Percentiles rank a stretch among this genome's conserved stretches.
phyloP scores from a whole-genome alignment of 805 yeast species.

The Saturnispora besseyi region DNA sequence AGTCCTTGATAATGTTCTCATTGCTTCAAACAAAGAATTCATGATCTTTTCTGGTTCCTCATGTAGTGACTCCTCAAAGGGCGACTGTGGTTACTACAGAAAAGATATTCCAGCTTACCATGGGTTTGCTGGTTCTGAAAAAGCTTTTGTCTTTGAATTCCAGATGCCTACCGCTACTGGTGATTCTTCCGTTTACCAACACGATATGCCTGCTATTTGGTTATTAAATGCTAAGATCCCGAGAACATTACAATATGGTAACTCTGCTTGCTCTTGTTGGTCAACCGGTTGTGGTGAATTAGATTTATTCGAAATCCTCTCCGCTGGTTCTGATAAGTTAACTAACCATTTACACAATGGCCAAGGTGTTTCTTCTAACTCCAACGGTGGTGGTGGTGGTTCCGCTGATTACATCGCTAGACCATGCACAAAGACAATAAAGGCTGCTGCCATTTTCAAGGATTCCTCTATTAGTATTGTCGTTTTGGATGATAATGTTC shows the following conservation, averaged over 20 bases:
- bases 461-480: constrained; percentile 49
- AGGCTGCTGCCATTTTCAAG: constrained; percentile 84
- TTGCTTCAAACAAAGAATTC: constrained; percentile 70
- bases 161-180: constrained; percentile 68
- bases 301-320: constrained; percentile 84
- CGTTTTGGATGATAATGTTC: constrained; percentile 43
- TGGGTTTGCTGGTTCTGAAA: constrained; percentile 78
- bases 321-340: constrained; percentile 65
- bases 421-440: constrained; percentile 69
- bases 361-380: constrained; percentile 53
- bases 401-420: constrained; percentile 83
- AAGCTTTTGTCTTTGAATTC: constrained; percentile 90
- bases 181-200: constrained; percentile 27
- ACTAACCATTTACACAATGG: constrained; percentile 78
- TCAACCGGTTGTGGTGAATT: constrained; percentile 94
- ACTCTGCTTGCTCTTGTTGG: constrained; percentile 89
- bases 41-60: constrained; percentile 68
- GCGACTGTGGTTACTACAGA: constrained; percentile 81
- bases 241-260: constrained; percentile 92
- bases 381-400: constrained; percentile 58
- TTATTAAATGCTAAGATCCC: constrained; percentile 66
- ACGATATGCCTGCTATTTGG: constrained; percentile 94
- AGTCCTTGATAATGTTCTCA: constrained; percentile 57
- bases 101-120: constrained; percentile 84
- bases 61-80: constrained; percentile 41